phyloP scores from a whole-genome alignment of 805 yeast species.

The Zygosaccharomyces bailii region DNA sequence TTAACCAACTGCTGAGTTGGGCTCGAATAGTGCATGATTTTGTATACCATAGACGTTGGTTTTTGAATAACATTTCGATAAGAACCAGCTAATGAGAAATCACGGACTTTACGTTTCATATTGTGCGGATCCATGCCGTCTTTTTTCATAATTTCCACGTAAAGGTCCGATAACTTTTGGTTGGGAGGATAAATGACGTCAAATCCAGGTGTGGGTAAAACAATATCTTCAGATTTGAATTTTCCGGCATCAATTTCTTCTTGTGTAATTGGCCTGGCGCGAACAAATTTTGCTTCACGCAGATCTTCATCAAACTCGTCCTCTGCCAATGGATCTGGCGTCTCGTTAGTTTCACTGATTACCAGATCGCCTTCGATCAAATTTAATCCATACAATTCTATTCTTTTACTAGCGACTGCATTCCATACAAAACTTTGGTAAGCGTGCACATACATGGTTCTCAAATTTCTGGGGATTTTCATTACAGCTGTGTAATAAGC shows the following conservation, averaged over 20 bases:
- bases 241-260: slow-evolving; percentile 61
- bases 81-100: slow-evolving; percentile 88
- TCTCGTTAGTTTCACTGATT: slow-evolving; percentile 35
- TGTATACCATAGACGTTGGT: slow-evolving; percentile 62
- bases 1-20: slow-evolving; percentile 68
- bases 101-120: slow-evolving; percentile 82
- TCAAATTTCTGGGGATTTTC: slow-evolving; percentile 86
- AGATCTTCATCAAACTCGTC: slow-evolving; percentile 70
- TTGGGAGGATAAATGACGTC: slow-evolving; percentile 85
- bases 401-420: slow-evolving; percentile 70
- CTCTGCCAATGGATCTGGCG: slow-evolving; percentile 38
- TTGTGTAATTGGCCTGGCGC: slow-evolving; percentile 72
- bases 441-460: slow-evolving; percentile 96
- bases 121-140: slow-evolving; percentile 82
- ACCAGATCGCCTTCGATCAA: slow-evolving; percentile 84
- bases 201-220: slow-evolving; percentile 95
- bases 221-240: slow-evolving; percentile 74
- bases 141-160: slow-evolving; percentile 66
- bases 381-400: slow-evolving; percentile 62
- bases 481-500: slow-evolving; percentile 77
- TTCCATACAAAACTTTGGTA: slow-evolving; percentile 98
- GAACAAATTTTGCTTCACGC: slow-evolving; percentile 49
- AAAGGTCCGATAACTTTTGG: slow-evolving; percentile 53
- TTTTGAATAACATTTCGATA: slow-evolving; percentile 71
- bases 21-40: slow-evolving; percentile 56